Conservation (phyloP, 495 filamentous ascomycete species). For the Podospora tetraspora region DNA sequence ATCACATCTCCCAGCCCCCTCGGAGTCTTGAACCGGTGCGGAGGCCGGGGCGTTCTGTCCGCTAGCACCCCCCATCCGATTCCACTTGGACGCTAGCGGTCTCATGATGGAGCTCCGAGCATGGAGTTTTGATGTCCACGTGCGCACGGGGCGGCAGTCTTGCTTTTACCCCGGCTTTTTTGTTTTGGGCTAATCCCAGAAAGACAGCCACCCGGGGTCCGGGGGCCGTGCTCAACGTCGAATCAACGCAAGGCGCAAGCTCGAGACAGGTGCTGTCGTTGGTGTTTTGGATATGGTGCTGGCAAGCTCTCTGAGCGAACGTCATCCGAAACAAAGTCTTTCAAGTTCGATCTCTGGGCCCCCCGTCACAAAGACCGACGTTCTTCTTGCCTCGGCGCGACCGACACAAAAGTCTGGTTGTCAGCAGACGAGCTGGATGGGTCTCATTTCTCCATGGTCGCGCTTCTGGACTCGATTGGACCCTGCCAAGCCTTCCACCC, state of each 20-base stretch:
- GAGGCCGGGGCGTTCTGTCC: background rate
- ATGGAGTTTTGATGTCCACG: background rate
- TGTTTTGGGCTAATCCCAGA: background rate
- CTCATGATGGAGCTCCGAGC: background rate
- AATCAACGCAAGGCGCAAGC: background rate
- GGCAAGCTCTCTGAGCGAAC: background rate
- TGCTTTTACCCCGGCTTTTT: background rate
- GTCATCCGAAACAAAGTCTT: background rate
- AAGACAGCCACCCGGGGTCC: background rate
- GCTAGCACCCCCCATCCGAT: background rate
- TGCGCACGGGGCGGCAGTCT: background rate
- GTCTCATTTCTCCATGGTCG: background rate
- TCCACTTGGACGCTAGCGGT: background rate
- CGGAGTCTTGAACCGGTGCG: background rate
- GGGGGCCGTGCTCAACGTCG: background rate
- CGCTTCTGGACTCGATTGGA: background rate
- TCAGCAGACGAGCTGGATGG: constrained; percentile 1
- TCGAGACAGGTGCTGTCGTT: background rate
- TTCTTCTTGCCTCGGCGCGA: background rate
- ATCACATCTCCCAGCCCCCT: background rate
- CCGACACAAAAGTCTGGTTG: background rate
- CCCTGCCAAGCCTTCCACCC: constrained; percentile 8
- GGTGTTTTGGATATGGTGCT: background rate
- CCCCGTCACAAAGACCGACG: too few relatives aligned
- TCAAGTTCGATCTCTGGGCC: background rate